Base-by-base conservation (phyloP, 306 rosid genomes). In the Glycine latifolia region DNA sequence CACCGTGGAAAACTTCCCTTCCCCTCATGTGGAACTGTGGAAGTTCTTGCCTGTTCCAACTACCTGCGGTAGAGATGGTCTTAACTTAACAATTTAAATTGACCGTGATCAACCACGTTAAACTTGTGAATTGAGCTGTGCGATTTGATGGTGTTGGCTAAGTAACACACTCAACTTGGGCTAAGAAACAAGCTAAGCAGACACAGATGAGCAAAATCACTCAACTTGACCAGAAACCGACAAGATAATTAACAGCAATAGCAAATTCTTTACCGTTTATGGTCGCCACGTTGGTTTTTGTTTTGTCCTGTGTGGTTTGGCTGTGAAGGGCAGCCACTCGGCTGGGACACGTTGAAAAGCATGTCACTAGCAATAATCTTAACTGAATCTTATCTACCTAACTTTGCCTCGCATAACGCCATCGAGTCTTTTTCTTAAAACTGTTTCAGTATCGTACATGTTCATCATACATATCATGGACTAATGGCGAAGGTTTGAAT, bases 331-430 rank as follows among this genome's bases (percentile, higher is more conserved):
- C 56, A 69, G 46, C 75, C 68, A 81, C 70, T 44, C 4, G 62
- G 65, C 47, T 35, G 49, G 47, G 75, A 70, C 77, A 69, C 39
- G 17, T 16, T 58, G 43, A 75, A 74, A 44, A 74, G 35, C 81
- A 54, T 75, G 79, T 46, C 84, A 6, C 67, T 74, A 20, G 75
- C 16, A 62, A 48, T 33, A 74, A 71, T 80, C 78, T 66, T 58
- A 71, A 65, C 82, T 66, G 63, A 79, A 80, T 73, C 85, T 71
- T 81, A 87, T 77, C 83, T 53, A 26, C 75, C 10, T 63, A 7
- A 37, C 56, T 74, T 48, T 76, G 46, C 80, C 74, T 74, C 75
- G 10, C 73, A 14, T 52, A 74, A 48, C 0, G 78, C 70, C 86
- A 50, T 16, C 0, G 7, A 54, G 77, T 79, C 76, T 52, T 84